Evolutionary conservation across 352 stramenopile species (phyloP).

Genomic region (Globisporangium megalacanthum): DNA sequence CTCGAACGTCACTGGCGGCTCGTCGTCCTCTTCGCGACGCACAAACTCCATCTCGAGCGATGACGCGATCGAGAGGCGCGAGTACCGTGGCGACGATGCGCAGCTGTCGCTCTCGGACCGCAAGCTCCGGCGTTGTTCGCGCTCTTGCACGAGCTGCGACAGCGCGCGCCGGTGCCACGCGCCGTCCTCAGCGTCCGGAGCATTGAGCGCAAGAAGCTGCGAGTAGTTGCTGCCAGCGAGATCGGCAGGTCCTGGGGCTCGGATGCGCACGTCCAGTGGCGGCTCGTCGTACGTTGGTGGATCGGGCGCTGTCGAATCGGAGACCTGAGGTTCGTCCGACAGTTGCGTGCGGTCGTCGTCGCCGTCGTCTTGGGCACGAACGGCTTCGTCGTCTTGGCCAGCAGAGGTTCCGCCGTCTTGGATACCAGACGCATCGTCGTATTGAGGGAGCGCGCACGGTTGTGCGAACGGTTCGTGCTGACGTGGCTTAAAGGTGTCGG

Average conservation of each 20-base stretch:
- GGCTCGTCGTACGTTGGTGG: background rate
- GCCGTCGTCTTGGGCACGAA: too few species aligned
- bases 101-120: constrained; percentile 2
- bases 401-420: too few species aligned
- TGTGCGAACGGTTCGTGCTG: too few species aligned
- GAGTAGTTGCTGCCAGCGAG: constrained; percentile 18
- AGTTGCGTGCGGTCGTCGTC: too few species aligned
- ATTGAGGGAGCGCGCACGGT: too few species aligned
- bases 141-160: constrained; percentile 29
- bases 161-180: constrained; percentile 33
- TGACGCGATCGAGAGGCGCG: constrained; percentile 10
- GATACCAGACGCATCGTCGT: too few species aligned
- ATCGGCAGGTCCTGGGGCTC: background rate
- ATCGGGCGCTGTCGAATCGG: background rate
- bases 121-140: constrained; percentile 18
- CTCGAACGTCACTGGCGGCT: constrained; percentile 18
- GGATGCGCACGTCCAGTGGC: background rate
- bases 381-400: too few species aligned
- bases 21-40: constrained; percentile 3
- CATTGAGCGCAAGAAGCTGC: constrained; percentile 30
- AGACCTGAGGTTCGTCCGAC: too few species aligned
- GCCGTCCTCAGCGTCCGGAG: constrained; percentile 12
- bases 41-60: constrained; percentile 3
- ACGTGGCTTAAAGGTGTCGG: too few species aligned
- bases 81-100: background rate